Percentiles rank a stretch among this genome's conserved stretches.
Evolutionary conservation across 2,329 filamentous ascomycete species (phyloP).

Genomic region (Rutstroemia sp.): DNA sequence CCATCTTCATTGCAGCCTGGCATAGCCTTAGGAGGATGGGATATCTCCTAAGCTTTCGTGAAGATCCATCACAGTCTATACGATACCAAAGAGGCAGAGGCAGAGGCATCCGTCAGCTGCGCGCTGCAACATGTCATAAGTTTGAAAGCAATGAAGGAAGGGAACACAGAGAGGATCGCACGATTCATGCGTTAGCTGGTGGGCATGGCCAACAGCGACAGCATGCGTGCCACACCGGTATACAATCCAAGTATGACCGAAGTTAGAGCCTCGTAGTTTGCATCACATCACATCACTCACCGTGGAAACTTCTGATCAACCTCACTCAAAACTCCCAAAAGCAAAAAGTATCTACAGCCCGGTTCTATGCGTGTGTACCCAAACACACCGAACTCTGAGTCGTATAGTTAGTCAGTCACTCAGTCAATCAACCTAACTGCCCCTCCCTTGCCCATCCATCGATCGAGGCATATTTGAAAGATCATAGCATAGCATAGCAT

Average conservation of each 20-base stretch:
- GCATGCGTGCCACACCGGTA: background rate
- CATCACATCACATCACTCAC: no score
- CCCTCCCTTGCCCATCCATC: no score
- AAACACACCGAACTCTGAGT: no score
- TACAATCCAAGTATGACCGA: background rate
- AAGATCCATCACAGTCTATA: background rate
- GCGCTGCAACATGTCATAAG: background rate
- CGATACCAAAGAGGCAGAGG: background rate
- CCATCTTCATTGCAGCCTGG: background rate
- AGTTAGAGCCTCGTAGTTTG: no score
- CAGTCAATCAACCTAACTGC: no score
- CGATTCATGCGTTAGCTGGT: background rate
- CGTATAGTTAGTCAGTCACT: no score
- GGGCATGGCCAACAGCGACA: background rate
- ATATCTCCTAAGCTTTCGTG: background rate
- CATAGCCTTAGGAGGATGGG: background rate
- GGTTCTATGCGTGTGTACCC: no score
- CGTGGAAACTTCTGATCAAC: no score
- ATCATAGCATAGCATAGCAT: no score
- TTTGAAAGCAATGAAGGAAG: background rate
- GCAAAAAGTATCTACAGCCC: no score
- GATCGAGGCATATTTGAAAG: no score
- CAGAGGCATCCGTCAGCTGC: constrained; percentile 3
- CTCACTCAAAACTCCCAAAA: no score
- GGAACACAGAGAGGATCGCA: background rate